Evolutionary conservation across 805 yeast species (phyloP), one percentile per base, ranked within the genome.

Genomic region (Pichia cephalocereana): DNA sequence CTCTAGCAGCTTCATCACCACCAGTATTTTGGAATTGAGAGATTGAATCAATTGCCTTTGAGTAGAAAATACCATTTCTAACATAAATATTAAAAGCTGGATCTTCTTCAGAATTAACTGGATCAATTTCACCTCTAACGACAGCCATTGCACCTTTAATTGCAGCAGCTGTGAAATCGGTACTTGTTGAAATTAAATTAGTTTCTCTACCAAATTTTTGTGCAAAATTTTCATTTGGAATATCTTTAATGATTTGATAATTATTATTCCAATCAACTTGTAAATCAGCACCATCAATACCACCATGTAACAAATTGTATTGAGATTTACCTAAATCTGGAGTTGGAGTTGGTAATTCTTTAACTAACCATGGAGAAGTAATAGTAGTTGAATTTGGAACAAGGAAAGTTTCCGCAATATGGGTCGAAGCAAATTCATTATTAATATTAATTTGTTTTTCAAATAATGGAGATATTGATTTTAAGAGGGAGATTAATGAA

Each of bases 231-330:
- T 71, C 60, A 36, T 72, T 70, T 32, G 88, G 80, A 52, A 88
- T 72, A 54, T 89, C 96, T 53, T 80, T 77, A 43, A 87, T 74
- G 3, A 87, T 74, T 70, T 93, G 98, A 60, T 80, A 80, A 57
- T 93, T 97, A 55, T 85, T 96, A 63, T 89, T 89, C 86, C 95
- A 90, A 58, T 91, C 96, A 58, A 82, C 82, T 40, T 69, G 65
- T 19, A 68, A 62, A 44, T 76, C 82, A 30, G 76, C 74, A 40
- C 82, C 84, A 54, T 79, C 84, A 26, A 74, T 71, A 38, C 86
- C 86, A 53, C 77, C 75, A 40, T 66, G 57, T 41, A 80, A 67
- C 44, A 70, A 70, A 52, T 66, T 76, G 45, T 73, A 68, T 67
- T 85, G 93, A 34, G 81, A 64, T 54, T 82, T 72, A 26, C 80